These are phyloP conservation scores for Bolboschoenoplectus hybrid DNA, from an alignment of 202 grass and related monocot genomes.

Conservation along the genomic window DNA sequence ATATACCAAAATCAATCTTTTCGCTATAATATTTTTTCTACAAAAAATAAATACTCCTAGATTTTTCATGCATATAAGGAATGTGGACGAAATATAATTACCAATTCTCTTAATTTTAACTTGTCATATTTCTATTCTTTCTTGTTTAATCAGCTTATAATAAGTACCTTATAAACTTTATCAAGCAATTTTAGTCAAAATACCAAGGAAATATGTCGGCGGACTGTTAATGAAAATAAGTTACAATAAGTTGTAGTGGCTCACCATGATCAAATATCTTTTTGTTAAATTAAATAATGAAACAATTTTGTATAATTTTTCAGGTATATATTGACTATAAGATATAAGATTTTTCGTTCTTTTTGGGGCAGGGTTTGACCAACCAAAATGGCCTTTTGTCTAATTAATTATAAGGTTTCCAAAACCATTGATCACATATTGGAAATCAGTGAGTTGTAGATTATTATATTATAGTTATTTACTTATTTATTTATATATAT, in stretches of 20 bases:
- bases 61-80: too few species aligned
- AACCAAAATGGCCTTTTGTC: neutral
- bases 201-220: neutral
- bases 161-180: neutral
- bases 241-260: neutral
- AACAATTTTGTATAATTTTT: neutral
- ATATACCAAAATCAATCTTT: too few species aligned
- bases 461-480: neutral
- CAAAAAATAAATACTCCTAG: too few species aligned
- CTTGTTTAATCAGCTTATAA: too few species aligned
- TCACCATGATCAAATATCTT: slow-evolving; percentile 10
- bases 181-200: neutral
- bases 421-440: neutral
- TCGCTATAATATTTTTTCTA: too few species aligned
- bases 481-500: neutral
- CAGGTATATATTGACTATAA: neutral
- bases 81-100: too few species aligned
- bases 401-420: neutral
- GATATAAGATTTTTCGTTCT: neutral
- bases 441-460: neutral
- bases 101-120: too few species aligned
- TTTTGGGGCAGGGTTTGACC: neutral
- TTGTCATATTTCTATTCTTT: too few species aligned
- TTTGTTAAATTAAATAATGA: neutral
- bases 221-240: neutral